Conservation (phyloP, 768 basidiomycete genomes). For the Boletus rubroflammeus region DNA sequence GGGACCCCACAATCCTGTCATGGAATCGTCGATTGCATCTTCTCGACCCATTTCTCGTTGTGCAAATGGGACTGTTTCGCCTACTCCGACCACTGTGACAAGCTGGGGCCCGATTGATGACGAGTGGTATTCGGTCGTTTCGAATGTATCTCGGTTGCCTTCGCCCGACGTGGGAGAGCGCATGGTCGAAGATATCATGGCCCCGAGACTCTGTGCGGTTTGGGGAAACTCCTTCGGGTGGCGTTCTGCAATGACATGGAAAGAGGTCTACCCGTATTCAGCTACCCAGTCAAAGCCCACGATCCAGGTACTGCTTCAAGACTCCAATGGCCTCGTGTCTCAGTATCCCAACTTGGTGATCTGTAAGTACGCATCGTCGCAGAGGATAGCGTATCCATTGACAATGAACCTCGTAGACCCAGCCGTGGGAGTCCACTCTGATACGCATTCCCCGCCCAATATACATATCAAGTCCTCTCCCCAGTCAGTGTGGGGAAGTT, state of each 20-base stretch:
- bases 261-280: slow-evolving; percentile 18
- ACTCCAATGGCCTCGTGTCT: slow-evolving; percentile 7
- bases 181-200: slow-evolving; percentile 26
- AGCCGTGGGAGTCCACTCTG: slow-evolving; percentile 32
- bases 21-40: slow-evolving; percentile 38
- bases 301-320: slow-evolving; percentile 6
- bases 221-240: slow-evolving; percentile 28
- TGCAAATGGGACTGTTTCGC: slow-evolving; percentile 49
- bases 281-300: neutral
- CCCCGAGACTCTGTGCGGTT: slow-evolving; percentile 5
- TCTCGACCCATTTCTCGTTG: slow-evolving; percentile 45
- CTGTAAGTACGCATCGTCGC: slow-evolving; percentile 21
- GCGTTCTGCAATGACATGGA: slow-evolving; percentile 21
- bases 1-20: slow-evolving; percentile 48
- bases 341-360: slow-evolving; percentile 29
- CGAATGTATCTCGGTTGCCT: slow-evolving; percentile 38
- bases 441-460: slow-evolving; percentile 29
- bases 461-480: neutral
- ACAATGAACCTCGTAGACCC: slow-evolving; percentile 31
- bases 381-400: neutral
- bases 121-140: slow-evolving; percentile 30
- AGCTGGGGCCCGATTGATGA: slow-evolving; percentile 53
- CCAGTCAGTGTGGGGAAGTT: slow-evolving; percentile 10
- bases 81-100: slow-evolving; percentile 40
- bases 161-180: slow-evolving; percentile 60